Evolutionary conservation across 768 basidiomycete genomes (phyloP).

Genomic region (Boletus sensibilis): DNA sequence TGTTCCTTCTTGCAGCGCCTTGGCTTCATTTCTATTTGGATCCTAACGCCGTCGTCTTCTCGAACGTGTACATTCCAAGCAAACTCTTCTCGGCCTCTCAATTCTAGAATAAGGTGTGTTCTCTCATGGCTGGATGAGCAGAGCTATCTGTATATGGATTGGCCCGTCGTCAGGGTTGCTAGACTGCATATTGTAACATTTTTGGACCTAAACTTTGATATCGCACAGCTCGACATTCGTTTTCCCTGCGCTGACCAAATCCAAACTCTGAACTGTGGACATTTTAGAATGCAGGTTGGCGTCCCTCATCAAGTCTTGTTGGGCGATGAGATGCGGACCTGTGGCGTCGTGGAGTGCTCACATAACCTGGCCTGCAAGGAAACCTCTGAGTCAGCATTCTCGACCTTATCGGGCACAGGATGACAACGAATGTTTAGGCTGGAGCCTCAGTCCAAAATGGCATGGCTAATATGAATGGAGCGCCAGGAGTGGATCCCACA

Average conservation of each 20-base stretch:
- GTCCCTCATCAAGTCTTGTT: neutral
- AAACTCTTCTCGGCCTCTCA: constrained; percentile 2
- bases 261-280: neutral
- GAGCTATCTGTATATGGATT: constrained; percentile 22
- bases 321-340: constrained; percentile 13
- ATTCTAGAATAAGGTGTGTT: constrained; percentile 9
- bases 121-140: constrained; percentile 6
- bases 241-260: neutral
- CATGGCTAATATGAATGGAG: neutral
- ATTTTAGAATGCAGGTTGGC: neutral
- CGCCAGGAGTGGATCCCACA: neutral
- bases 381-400: constrained; percentile 5
- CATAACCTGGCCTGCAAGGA: constrained; percentile 3
- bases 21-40: constrained; percentile 3
- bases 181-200: neutral
- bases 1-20: neutral
- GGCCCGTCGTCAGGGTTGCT: constrained; percentile 3
- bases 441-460: neutral
- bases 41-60: constrained; percentile 14
- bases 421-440: constrained; percentile 1
- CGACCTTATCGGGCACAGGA: neutral
- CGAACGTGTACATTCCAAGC: constrained; percentile 9
- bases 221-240: neutral
- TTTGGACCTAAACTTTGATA: constrained; percentile 10
- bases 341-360: constrained; percentile 25